These are phyloP conservation scores for Lasiosphaeriaceae sp. DNA, from an alignment of 495 filamentous ascomycete species.

Conservation along the genomic window DNA sequence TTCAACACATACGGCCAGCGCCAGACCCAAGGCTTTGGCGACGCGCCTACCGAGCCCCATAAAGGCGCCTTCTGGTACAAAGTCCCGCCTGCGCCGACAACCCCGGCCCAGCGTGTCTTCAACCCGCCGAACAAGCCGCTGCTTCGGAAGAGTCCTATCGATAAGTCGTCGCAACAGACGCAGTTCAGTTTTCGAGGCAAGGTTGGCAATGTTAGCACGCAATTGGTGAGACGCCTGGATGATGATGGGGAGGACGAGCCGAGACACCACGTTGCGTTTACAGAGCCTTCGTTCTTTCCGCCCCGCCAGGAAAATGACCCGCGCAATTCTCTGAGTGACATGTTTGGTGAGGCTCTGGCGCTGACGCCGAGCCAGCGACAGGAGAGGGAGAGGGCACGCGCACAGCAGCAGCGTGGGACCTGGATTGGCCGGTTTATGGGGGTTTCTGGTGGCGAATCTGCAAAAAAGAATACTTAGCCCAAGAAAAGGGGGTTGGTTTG, in stretches of 20 bases:
- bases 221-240: background rate
- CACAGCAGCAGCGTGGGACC: background rate
- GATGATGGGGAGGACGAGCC: background rate
- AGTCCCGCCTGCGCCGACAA: conserved; percentile 62
- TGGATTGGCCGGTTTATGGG: background rate
- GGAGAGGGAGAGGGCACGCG: background rate
- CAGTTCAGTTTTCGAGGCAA: background rate
- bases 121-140: conserved; percentile 54
- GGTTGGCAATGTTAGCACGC: background rate
- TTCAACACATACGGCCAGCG: conserved; percentile 42
- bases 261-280: conserved; percentile 8
- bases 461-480: too few relatives aligned
- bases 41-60: conserved; percentile 42
- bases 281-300: conserved; percentile 17
- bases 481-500: too few relatives aligned
- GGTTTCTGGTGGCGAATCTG: too few relatives aligned
- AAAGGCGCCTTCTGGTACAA: conserved; percentile 51
- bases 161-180: conserved; percentile 15
- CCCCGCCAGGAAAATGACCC: conserved; percentile 16
- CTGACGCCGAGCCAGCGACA: conserved; percentile 3
- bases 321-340: conserved; percentile 12
- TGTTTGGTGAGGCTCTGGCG: conserved; percentile 18
- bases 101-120: conserved; percentile 59
- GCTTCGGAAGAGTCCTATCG: conserved; percentile 39
- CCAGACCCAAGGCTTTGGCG: conserved; percentile 54